phyloP scores from a whole-genome alignment of 306 rosid genomes.

The Dryas octopetala region DNA sequence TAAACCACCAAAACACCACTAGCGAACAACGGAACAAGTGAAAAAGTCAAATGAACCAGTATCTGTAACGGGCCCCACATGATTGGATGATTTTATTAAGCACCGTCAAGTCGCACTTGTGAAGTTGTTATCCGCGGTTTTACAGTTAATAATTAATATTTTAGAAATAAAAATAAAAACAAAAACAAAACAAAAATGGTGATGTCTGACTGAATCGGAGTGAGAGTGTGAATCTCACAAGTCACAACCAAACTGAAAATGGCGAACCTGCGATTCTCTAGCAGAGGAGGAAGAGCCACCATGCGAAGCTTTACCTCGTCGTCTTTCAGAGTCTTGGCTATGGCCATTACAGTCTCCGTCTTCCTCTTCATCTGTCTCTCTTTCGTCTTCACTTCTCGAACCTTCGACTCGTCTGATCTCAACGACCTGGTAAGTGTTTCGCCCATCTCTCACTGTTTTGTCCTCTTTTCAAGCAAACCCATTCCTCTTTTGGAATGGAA shows the following conservation, averaged over 20 bases:
- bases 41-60: background rate
- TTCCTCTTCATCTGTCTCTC: slow-evolving; percentile 51
- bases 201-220: background rate
- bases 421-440: slow-evolving; percentile 38
- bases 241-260: slow-evolving; percentile 14
- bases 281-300: slow-evolving; percentile 10
- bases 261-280: slow-evolving; percentile 25
- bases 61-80: background rate
- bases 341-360: slow-evolving; percentile 35
- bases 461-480: no score
- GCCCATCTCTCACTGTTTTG: background rate
- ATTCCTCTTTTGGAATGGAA: background rate
- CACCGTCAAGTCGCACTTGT: slow-evolving; percentile 5
- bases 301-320: slow-evolving; percentile 9
- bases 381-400: slow-evolving; percentile 44
- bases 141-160: background rate
- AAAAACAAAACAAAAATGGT: background rate
- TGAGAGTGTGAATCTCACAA: background rate
- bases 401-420: slow-evolving; percentile 42
- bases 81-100: background rate
- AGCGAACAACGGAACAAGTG: background rate
- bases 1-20: background rate
- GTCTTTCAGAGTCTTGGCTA: slow-evolving; percentile 45
- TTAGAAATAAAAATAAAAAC: background rate
- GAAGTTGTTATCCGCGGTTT: slow-evolving; percentile 10